Conservation (phyloP, 345 rosid species). For the Eucalyptus paniculata region DNA sequence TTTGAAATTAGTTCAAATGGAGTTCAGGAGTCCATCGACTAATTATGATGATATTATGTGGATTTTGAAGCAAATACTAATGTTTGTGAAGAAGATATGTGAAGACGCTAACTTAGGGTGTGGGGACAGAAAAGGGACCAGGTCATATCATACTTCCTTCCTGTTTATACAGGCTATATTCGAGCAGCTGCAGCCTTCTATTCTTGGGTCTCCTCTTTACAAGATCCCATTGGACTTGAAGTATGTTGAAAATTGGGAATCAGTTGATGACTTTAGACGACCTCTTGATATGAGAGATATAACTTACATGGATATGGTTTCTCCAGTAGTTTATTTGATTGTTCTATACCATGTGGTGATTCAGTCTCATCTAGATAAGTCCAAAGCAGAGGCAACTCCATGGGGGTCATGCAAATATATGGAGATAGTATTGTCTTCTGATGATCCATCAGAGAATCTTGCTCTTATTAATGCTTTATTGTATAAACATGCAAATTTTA, state of each 20-base stretch:
- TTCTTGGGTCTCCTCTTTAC: conserved; percentile 35
- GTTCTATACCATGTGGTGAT: conserved; percentile 9
- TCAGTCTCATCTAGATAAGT: neutral
- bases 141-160: neutral
- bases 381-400: neutral
- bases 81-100: conserved; percentile 12
- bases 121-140: neutral
- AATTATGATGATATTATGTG: conserved; percentile 17
- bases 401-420: conserved; percentile 4
- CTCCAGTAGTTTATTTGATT: conserved; percentile 31
- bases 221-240: conserved; percentile 30
- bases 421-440: conserved; percentile 10
- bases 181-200: conserved; percentile 35
- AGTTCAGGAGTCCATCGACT: conserved; percentile 12
- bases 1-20: conserved; percentile 24
- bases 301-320: conserved; percentile 29
- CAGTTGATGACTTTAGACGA: neutral
- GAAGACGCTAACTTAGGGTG: conserved; percentile 7
- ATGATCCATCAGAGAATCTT: conserved; percentile 22
- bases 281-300: neutral
- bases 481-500: conserved; percentile 5
- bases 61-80: conserved; percentile 21
- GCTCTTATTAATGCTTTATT: conserved; percentile 7
- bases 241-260: conserved; percentile 9
- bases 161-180: conserved; percentile 14